These are phyloP conservation scores for Solanum appendiculatum DNA, from an alignment of 257 asterid genomes.

Conservation along the genomic window DNA sequence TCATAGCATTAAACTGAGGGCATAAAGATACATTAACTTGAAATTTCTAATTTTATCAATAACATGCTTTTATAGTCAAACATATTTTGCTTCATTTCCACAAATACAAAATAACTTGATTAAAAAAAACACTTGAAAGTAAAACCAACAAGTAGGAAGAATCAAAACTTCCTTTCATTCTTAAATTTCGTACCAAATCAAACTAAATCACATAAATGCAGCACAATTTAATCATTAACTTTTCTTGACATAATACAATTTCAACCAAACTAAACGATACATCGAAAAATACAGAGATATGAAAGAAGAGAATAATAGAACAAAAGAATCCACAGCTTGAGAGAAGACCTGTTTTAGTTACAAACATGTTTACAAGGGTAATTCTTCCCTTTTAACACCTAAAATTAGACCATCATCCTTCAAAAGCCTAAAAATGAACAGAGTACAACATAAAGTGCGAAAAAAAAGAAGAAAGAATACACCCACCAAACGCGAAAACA, in stretches of 20 bases:
- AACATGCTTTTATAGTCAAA: background rate
- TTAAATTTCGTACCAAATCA: background rate
- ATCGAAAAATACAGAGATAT: background rate
- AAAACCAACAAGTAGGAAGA: background rate
- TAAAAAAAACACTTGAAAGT: background rate
- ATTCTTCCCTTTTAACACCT: background rate
- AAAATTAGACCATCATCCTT: background rate
- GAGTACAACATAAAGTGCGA: background rate
- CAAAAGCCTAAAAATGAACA: background rate
- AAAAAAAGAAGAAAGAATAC: background rate
- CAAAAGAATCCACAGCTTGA: background rate
- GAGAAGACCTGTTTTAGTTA: background rate
- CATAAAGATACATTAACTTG: too few relatives aligned
- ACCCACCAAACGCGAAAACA: background rate
- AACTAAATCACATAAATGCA: background rate
- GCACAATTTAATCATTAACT: too few relatives aligned
- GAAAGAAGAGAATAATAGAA: background rate
- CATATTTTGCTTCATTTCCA: background rate
- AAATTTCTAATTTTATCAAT: too few relatives aligned
- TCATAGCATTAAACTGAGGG: too few relatives aligned
- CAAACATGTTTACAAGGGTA: conserved; percentile 2
- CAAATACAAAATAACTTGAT: background rate
- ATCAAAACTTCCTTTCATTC: background rate
- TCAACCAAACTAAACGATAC: background rate
- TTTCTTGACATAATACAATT: background rate